Base-by-base conservation (phyloP, 192 early-diverging fungal genomes). In the Obelidium mucronatum region DNA sequence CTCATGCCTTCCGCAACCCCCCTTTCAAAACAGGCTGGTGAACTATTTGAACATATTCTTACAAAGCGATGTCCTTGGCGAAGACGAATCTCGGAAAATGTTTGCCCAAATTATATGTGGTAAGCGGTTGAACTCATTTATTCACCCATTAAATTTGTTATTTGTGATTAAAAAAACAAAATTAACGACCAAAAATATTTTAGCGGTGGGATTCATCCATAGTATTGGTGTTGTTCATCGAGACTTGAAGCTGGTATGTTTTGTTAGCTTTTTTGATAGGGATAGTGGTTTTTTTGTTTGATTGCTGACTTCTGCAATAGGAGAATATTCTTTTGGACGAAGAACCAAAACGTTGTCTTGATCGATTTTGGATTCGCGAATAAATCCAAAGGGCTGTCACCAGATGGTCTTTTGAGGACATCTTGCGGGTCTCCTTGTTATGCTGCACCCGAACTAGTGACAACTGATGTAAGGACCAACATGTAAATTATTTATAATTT, bases 311-410 rank as follows among this genome's bases (percentile, higher is more conserved):
- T 19, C 19, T 48, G 44, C 19, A 56, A 42, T 82, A 93, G 91
- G 96, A 98, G 82, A 98, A 98, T 67, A 76, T 98, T 73, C 83
- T 98, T 54, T 80, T 98, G 76, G 97, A 98, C 86, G 88, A 89
- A 64, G 86, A 95, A 77, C 19, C 87, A 93, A 60, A 96, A 97
- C 76, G 90, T 98, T 58, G 92, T 96, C 71, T 97, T 99, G 80
- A 97, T 96, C 5, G 97, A 99, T 80, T 99, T 99, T 92, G 97
- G 97, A 13, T 99, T 99, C 83, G 96, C 97, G 19, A 99, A 97
- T 75, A 90, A 94, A 85, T 82, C 88, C 17, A 87, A 85, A 11
- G 84, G 91, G 0, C n/a, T n/a, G n/a, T n/a, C n/a, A n/a, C 63
- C 54, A 15, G 78, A 86, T 26, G 42, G 56, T 37, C 84, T 98